Evolutionary conservation across 805 yeast species (phyloP).

Genomic region (Wickerhamiella domercqiae): DNA sequence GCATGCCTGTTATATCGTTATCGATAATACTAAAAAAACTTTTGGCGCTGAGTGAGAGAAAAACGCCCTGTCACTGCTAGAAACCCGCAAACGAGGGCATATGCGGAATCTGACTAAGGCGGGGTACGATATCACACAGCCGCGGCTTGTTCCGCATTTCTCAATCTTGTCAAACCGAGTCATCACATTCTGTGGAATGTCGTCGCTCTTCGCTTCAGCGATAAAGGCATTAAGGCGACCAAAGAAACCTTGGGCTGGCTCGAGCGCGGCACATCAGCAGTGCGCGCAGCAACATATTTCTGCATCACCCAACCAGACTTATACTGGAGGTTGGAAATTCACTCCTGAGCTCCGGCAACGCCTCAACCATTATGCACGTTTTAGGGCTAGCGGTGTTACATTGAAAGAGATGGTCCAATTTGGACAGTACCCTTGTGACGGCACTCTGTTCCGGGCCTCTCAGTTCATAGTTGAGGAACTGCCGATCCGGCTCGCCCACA

Average conservation of each 20-base stretch:
- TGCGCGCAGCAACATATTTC: background rate
- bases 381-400: slow-evolving; percentile 73
- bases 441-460: slow-evolving; percentile 66
- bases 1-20: too few relatives aligned
- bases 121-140: background rate
- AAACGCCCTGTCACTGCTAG: too few relatives aligned
- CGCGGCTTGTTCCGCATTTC: too few relatives aligned
- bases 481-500: slow-evolving; percentile 72
- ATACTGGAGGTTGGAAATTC: slow-evolving; percentile 2
- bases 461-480: slow-evolving; percentile 74
- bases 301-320: background rate
- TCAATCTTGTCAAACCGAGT: too few relatives aligned
- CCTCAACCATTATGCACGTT: slow-evolving; percentile 49
- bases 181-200: too few relatives aligned
- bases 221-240: background rate
- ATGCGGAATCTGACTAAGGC: too few relatives aligned
- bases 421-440: slow-evolving; percentile 66
- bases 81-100: too few relatives aligned
- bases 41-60: too few relatives aligned
- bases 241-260: background rate
- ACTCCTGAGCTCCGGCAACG: slow-evolving; percentile 34
- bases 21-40: too few relatives aligned
- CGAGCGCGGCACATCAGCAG: background rate
- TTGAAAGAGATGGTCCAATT: slow-evolving; percentile 83
- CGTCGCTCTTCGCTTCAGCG: background rate